Percentiles rank a stretch among this genome's conserved stretches.
phyloP scores from a whole-genome alignment of 352 stramenopile genomes.

The Phytophthora sp. region DNA sequence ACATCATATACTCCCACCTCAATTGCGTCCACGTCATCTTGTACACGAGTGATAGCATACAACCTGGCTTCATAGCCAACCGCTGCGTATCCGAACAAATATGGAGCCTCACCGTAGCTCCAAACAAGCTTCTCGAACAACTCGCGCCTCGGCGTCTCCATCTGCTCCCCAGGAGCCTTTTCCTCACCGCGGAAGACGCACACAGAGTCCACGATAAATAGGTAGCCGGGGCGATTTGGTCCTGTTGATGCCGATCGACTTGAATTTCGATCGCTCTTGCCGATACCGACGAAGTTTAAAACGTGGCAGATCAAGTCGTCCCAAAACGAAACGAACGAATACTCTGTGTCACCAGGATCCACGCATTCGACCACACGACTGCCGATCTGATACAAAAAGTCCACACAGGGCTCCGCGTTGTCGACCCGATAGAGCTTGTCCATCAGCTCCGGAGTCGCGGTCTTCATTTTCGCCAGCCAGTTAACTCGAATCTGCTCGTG shows the following conservation, averaged over 20 bases:
- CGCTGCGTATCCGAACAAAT: too few species aligned
- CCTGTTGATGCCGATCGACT: too few species aligned
- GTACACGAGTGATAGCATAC: too few species aligned
- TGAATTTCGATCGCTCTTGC: constrained; percentile 30
- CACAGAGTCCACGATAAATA: too few species aligned
- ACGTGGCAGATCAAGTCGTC: constrained; percentile 26
- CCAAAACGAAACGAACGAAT: constrained; percentile 37
- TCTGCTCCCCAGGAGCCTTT: constrained; percentile 22
- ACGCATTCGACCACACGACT: too few species aligned
- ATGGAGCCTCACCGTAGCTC: constrained; percentile 36
- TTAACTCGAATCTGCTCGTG: too few species aligned
- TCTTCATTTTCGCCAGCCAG: too few species aligned
- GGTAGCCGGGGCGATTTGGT: too few species aligned
- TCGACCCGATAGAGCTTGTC: constrained; percentile 28
- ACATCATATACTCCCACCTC: too few species aligned
- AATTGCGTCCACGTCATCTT: too few species aligned
- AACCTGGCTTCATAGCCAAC: too few species aligned
- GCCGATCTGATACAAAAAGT: constrained; percentile 19
- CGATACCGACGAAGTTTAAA: constrained; percentile 26
- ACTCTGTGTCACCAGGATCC: constrained; percentile 21
- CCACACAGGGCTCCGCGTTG: constrained; percentile 24
- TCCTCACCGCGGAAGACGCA: constrained; percentile 26
- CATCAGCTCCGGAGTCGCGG: constrained; percentile 22
- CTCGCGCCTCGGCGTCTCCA: too few species aligned
- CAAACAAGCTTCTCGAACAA: constrained; percentile 33